Conservation (phyloP, 495 filamentous ascomycete species). For the Hypoxylon cercidicola region DNA sequence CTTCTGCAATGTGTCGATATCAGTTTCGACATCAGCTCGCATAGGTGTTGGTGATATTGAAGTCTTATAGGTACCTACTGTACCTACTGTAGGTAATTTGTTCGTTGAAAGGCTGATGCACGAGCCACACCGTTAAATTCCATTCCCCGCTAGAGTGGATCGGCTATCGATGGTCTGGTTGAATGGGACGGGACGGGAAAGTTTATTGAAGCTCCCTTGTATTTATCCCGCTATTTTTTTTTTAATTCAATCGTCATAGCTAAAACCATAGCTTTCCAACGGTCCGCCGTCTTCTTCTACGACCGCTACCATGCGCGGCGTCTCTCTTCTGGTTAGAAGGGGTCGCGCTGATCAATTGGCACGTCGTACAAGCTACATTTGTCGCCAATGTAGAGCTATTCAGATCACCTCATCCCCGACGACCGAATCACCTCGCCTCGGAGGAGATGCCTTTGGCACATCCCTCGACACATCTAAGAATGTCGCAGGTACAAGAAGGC, state of each 20-base stretch:
- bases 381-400: slow-evolving; percentile 61
- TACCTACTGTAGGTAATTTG: too few relatives aligned
- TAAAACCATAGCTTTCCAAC: slow-evolving; percentile 7
- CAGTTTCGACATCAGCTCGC: too few relatives aligned
- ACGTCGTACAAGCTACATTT: slow-evolving; percentile 46
- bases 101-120: too few relatives aligned
- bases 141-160: slow-evolving; percentile 1
- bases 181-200: slow-evolving; percentile 2
- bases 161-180: slow-evolving; percentile 14
- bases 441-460: slow-evolving; percentile 57
- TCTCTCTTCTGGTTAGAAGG: slow-evolving; percentile 38
- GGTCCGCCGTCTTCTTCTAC: slow-evolving; percentile 2
- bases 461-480: slow-evolving; percentile 47
- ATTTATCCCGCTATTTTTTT: slow-evolving; percentile 30
- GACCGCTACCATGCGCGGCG: slow-evolving; percentile 43
- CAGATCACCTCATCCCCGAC: slow-evolving; percentile 65
- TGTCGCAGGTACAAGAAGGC: slow-evolving; percentile 51
- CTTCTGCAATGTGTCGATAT: too few relatives aligned
- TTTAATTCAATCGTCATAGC: slow-evolving; percentile 29
- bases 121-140: slow-evolving; percentile 4
- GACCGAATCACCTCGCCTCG: slow-evolving; percentile 57
- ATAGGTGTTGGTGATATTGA: too few relatives aligned
- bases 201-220: slow-evolving; percentile 5
- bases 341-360: slow-evolving; percentile 36
- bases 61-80: too few relatives aligned